Evolutionary conservation across 768 basidiomycete genomes (phyloP).

Genomic region (Psilocybe azurescens): DNA sequence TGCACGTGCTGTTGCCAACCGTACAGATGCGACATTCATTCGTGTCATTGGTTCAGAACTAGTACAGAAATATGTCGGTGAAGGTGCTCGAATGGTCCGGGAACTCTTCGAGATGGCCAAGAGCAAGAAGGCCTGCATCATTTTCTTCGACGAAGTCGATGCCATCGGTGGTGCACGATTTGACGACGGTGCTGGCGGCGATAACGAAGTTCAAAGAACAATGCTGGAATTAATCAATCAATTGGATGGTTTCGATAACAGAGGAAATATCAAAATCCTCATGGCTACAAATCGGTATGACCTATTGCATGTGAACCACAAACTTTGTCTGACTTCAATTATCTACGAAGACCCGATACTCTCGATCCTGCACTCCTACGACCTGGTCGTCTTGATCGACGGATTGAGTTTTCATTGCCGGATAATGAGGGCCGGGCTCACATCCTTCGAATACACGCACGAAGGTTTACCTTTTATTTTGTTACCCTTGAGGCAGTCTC

Average conservation of each 20-base stretch:
- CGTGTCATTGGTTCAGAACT: conserved; percentile 99
- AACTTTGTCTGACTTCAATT: neutral
- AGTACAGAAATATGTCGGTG: conserved; percentile 99
- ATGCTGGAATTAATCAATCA: conserved; percentile 99
- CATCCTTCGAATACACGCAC: conserved; percentile 94
- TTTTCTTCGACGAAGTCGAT: conserved; percentile 99
- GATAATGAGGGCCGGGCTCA: conserved; percentile 97
- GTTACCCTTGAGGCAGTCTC: neutral
- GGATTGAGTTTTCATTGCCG: conserved; percentile 95
- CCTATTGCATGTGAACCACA: neutral
- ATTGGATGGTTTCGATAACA: conserved; percentile 95
- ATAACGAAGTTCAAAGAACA: conserved; percentile 98
- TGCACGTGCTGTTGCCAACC: conserved; percentile 96
- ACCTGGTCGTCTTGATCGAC: conserved; percentile 94
- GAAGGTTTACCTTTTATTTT: conserved; percentile 61
- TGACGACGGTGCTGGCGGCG: conserved; percentile 98
- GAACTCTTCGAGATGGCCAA: conserved; percentile 99
- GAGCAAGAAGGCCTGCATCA: conserved; percentile 98
- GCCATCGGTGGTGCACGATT: conserved; percentile 98
- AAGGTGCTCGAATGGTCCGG: conserved; percentile 98
- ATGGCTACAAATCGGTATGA: conserved; percentile 97
- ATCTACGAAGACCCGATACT: conserved; percentile 82
- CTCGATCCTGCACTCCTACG: conserved; percentile 95
- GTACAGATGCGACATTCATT: conserved; percentile 99
- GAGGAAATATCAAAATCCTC: conserved; percentile 99